Evolutionary conservation across 225 moss, liverwort and hornwort genomes (phyloP), one percentile per base, ranked within the genome.

Genomic region (Polytrichum formosum): DNA sequence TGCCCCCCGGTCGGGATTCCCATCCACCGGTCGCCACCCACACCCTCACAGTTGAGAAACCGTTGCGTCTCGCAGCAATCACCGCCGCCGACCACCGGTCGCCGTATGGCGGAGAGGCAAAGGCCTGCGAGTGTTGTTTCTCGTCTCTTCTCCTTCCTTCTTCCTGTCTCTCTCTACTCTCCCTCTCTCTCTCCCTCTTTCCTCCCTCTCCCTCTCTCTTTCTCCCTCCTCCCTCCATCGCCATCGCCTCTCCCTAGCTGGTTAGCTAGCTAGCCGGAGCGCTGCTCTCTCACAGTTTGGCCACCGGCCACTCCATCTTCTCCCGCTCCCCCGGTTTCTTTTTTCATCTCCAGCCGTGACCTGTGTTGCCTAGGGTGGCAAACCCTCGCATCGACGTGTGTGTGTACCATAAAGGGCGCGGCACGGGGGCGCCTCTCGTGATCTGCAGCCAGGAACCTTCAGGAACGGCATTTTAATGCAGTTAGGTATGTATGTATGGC

Each of bases 401-500:
- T 46, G 13, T 46, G 46, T 46, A 46, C 4, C 46, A 46, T 46
- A 46, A 13, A 16, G 46, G 46, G 46, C 46, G 46, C 46, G 4
- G 46, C 46, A 13, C 19, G 20, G 6, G 28, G 56, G 28, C 29
- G 31, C 30, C 16, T 19, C 30, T 23, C 61, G 26, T 60, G 60
- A 70, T 70, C 61, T 29, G 70, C 70, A 31, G 35, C 22, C 23
- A 37, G 70, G 46, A 70, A 35, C 20, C 61, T n/a, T 46, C 46
- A 46, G 46, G 16, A 16, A 16, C 46, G 46, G 70, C 61, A 23
- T 33, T 61, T 70, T 70, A 70, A 70, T 70, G 70, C 70, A 61
- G 70, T 70, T 70, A 70, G 70, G 70, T 70, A 61, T 70, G 70
- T 70, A 18, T 67, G 26, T 22, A 61, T 61, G 64, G 6, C 59